A percentile compares a stretch with the other conserved stretches of the same genome.
Evolutionary conservation across 176 grass and related monocot genomes (phyloP).

Genomic region (Saccharum spontaneum): DNA sequence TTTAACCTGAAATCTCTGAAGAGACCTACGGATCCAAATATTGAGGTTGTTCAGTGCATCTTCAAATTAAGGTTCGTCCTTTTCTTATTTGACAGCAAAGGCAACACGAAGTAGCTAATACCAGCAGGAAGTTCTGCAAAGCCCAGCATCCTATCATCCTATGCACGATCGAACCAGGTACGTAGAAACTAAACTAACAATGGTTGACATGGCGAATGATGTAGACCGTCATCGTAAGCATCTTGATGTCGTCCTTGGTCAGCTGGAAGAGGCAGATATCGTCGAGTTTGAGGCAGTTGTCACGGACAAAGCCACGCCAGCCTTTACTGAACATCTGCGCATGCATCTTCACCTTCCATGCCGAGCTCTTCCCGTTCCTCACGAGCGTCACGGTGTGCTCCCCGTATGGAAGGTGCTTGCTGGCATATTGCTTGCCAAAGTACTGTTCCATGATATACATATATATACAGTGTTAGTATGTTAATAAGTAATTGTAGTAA

Average conservation of each 20-base stretch:
- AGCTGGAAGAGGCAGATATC: constrained; percentile 55
- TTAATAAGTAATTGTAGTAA: neutral
- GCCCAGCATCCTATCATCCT: neutral
- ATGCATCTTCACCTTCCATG: constrained; percentile 12
- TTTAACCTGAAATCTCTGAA: too few species aligned
- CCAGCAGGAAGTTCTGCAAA: neutral
- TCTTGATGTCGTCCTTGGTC: neutral
- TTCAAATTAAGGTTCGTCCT: too few species aligned
- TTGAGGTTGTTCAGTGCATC: too few species aligned
- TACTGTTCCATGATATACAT: neutral
- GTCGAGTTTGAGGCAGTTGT: constrained; percentile 24
- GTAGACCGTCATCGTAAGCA: constrained; percentile 33
- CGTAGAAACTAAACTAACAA: neutral
- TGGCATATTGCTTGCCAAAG: neutral
- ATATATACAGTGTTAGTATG: too few species aligned
- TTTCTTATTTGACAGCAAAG: neutral
- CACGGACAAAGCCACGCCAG: constrained; percentile 24
- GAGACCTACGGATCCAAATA: too few species aligned
- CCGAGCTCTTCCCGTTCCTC: neutral
- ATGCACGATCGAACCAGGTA: neutral
- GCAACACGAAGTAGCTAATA: neutral
- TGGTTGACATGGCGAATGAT: constrained; percentile 17
- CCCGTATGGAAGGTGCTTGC: neutral
- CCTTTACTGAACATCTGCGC: neutral
- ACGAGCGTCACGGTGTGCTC: constrained; percentile 18